A percentile compares a stretch with the other conserved stretches of the same genome.
These are phyloP conservation scores for Arxiozyma slooffiae DNA, from an alignment of 1,139 yeast genomes.

Conservation along the genomic window DNA sequence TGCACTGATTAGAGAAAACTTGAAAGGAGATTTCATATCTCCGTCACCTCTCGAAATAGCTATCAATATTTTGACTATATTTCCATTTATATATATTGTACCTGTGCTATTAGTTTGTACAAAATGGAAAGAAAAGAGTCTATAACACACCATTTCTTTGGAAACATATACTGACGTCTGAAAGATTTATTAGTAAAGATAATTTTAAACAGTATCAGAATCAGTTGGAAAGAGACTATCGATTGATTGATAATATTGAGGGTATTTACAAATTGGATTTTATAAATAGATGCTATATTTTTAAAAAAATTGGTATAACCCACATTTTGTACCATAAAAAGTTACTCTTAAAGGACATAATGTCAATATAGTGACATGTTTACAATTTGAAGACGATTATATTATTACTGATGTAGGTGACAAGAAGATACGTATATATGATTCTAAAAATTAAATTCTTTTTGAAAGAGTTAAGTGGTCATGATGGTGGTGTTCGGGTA, in stretches of 20 bases:
- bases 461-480: constrained; percentile 64
- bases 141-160: constrained; percentile 52
- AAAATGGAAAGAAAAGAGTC: constrained; percentile 57
- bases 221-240: constrained; percentile 11
- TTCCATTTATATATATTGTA: constrained; percentile 58
- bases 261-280: constrained; percentile 28
- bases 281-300: constrained; percentile 48
- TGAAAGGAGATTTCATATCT: constrained; percentile 64
- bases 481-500: constrained; percentile 99
- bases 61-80: constrained; percentile 51
- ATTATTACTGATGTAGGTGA: constrained; percentile 93
- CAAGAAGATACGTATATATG: constrained; percentile 68
- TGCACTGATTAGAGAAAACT: constrained; percentile 46
- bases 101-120: constrained; percentile 57
- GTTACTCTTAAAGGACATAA: constrained; percentile 69
- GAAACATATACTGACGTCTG: constrained; percentile 46
- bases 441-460: constrained; percentile 64
- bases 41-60: constrained; percentile 73
- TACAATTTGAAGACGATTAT: constrained; percentile 85
- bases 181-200: constrained; percentile 39
- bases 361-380: constrained; percentile 79
- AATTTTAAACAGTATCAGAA: constrained; percentile 18
- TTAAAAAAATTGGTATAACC: constrained; percentile 78
- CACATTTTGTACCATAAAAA: constrained; percentile 57
- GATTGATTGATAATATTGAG: constrained; percentile 17